Base-by-base conservation (phyloP, 2,329 filamentous ascomycete species). In the Emericellopsis cladophorae region DNA sequence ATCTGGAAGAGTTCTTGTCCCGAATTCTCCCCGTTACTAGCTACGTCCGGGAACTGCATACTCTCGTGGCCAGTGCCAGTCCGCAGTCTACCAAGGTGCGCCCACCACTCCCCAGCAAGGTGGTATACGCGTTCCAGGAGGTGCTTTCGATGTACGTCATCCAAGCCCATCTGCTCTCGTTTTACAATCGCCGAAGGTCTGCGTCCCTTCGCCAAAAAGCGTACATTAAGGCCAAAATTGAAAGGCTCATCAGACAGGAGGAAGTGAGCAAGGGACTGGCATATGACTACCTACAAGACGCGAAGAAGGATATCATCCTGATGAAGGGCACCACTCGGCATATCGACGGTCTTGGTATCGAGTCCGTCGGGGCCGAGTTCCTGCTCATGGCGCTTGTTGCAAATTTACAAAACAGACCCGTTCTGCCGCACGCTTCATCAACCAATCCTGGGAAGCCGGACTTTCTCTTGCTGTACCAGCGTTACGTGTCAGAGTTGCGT, bases 301-400 rank as follows among this genome's bases (percentile, higher is more conserved):
- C 48, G 18, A 45, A 43, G 29, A 40, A 46, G 33, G 49, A 49
- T 36, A 42, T 51, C 12, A 45, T 49, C 32, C 35, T 51, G 4
- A 23, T 47, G 5, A 41, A 42, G 7, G 44, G 40, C 16, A 48
- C 42, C 4, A 38, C 37, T 14, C 36, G 42, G 2, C 42, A 45
- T 12, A 36, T 44, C 7, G 39, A 43, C 35, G 22, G 38, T 29
- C 39, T 45, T 9, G 31, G 41, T 14, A 36, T 33, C 9, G 40
- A 41, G 31, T 29, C 41, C 23, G 43, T 46, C 11, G 40, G 46
- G 2, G 39, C 45, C 2, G 45, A 49, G 41, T 47, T 45, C 35
- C 40, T 48, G 6, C 32, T 41, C 2, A 33, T 40, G 1, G 31
- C 29, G 4, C 11, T 44, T n/a, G 29, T 44, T 1, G 40, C 34